Conservation (phyloP, 805 yeast genomes). For the Kuraishia piskuri region DNA sequence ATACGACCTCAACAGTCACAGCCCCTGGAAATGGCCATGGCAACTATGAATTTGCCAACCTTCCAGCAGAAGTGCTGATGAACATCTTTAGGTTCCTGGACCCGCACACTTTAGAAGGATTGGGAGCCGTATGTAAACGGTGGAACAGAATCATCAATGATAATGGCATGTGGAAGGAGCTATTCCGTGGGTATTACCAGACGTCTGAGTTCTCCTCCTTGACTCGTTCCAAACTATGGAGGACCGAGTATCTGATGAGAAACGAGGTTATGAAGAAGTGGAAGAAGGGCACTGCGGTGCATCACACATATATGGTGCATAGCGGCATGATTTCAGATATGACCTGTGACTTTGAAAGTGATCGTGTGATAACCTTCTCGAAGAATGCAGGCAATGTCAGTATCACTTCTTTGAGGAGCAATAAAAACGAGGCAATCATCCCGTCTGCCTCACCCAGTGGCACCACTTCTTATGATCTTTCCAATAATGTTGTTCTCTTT, state of each 20-base stretch:
- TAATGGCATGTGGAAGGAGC: slow-evolving; percentile 37
- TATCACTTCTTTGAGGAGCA: slow-evolving; percentile 14
- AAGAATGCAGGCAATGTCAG: slow-evolving; percentile 16
- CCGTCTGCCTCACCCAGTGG: slow-evolving; percentile 19
- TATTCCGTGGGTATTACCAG: slow-evolving; percentile 27
- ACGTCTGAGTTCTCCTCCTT: slow-evolving; percentile 30
- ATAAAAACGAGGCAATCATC: slow-evolving; percentile 12
- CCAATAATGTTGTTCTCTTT: slow-evolving; percentile 17
- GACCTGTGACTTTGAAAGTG: slow-evolving; percentile 17
- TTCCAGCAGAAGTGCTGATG: slow-evolving; percentile 41
- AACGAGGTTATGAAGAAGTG: slow-evolving; percentile 26
- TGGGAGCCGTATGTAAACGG: slow-evolving; percentile 35
- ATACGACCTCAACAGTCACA: neutral
- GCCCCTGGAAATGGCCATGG: neutral
- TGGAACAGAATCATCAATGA: slow-evolving; percentile 40
- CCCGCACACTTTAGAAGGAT: slow-evolving; percentile 29
- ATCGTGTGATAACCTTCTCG: slow-evolving; percentile 15
- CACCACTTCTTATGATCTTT: slow-evolving; percentile 19
- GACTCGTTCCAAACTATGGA: slow-evolving; percentile 35
- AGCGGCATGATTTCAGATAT: slow-evolving; percentile 15
- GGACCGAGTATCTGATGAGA: slow-evolving; percentile 35
- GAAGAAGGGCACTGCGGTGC: slow-evolving; percentile 24
- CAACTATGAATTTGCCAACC: slow-evolving; percentile 11
- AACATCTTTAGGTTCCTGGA: slow-evolving; percentile 37
- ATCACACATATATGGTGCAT: slow-evolving; percentile 13